Conservation (phyloP, 2,329 filamentous ascomycete genomes). For the Calycina herbarum region DNA sequence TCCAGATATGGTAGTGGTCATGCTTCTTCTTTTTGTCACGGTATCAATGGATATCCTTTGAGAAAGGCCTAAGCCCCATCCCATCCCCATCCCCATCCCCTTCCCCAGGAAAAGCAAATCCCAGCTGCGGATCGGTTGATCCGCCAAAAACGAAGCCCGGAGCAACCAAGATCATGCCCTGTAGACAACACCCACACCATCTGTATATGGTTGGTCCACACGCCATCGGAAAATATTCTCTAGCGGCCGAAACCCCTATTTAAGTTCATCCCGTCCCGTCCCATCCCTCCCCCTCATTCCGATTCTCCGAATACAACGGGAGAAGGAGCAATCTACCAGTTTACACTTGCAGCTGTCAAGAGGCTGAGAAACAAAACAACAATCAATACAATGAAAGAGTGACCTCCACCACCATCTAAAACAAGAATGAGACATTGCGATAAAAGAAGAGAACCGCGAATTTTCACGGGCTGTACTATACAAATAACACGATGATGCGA, state of each 20-base stretch:
- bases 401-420: not conserved
- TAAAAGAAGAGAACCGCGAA: not conserved
- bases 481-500: too few relatives aligned
- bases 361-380: not conserved
- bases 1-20: not conserved
- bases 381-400: not conserved
- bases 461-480: too few relatives aligned
- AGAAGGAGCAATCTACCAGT: not conserved
- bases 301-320: not conserved
- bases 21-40: not conserved
- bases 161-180: too few relatives aligned
- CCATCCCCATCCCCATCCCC: not conserved
- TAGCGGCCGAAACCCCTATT: not conserved
- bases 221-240: not conserved
- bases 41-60: not conserved
- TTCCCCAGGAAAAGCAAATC: slow-evolving; percentile 1
- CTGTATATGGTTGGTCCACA: not conserved
- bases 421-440: not conserved
- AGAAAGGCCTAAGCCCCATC: not conserved
- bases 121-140: not conserved
- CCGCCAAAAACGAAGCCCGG: too few relatives aligned
- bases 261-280: not conserved
- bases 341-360: not conserved
- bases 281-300: not conserved
- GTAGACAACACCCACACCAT: not conserved